A percentile compares a stretch with the other conserved stretches of the same genome.
phyloP scores from a whole-genome alignment of 495 filamentous ascomycete species.

The Hypomontagnella monticulosa region DNA sequence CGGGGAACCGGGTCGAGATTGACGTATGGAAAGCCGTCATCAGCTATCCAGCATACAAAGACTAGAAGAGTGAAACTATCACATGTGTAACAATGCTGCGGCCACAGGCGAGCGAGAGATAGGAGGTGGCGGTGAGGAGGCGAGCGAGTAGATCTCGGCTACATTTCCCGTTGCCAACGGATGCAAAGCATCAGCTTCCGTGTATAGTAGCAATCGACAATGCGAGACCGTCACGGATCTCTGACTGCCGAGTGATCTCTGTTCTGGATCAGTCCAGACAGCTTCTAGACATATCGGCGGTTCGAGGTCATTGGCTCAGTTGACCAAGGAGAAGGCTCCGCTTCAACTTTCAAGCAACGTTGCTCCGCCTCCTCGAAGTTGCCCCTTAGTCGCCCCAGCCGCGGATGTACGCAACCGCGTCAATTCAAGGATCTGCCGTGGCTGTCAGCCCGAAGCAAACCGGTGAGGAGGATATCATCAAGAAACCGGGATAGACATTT shows the following conservation, averaged over 20 bases:
- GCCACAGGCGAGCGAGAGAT: too few species aligned
- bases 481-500: not conserved
- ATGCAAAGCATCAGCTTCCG: slow-evolving; percentile 14
- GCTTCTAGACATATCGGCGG: slow-evolving; percentile 6
- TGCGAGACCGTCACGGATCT: slow-evolving; percentile 10
- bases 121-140: too few species aligned
- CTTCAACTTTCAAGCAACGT: slow-evolving; percentile 2
- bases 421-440: not conserved
- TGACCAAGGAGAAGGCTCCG: not conserved
- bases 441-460: slow-evolving; percentile 30
- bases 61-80: too few species aligned
- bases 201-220: slow-evolving; percentile 16
- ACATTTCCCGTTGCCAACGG: not conserved
- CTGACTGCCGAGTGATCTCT: not conserved
- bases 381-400: slow-evolving; percentile 1
- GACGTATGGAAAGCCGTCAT: too few species aligned
- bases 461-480: not conserved
- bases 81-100: too few species aligned
- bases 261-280: slow-evolving; percentile 31
- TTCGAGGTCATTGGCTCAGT: slow-evolving; percentile 10
- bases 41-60: too few species aligned
- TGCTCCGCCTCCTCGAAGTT: not conserved
- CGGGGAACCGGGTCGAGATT: too few species aligned
- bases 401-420: not conserved
- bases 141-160: not conserved